A percentile compares a stretch with the other conserved stretches of the same genome.
These are phyloP conservation scores for Geranium rotundifolium DNA, from an alignment of 345 rosid genomes.

Conservation along the genomic window DNA sequence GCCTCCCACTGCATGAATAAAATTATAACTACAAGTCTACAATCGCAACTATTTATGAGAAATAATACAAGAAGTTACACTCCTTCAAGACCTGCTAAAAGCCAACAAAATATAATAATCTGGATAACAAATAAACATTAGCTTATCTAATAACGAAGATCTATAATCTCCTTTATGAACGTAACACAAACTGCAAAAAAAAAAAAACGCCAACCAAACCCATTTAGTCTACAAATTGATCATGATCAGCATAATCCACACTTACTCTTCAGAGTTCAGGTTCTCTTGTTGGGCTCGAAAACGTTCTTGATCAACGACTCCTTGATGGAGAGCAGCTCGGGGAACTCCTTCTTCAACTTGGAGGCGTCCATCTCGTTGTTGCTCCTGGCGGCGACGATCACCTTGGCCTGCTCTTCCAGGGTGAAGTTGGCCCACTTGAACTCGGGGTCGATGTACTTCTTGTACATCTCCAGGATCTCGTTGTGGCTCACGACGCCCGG, in stretches of 20 bases:
- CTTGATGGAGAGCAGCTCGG: slow-evolving; percentile 67
- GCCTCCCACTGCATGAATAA: not conserved
- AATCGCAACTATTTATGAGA: no score
- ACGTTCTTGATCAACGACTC: slow-evolving; percentile 68
- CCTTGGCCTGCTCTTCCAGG: slow-evolving; percentile 84
- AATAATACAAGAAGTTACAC: no score
- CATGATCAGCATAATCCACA: not conserved
- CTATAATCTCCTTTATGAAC: no score
- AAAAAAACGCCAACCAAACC: not conserved
- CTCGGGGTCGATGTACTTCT: slow-evolving; percentile 51
- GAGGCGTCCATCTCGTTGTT: slow-evolving; percentile 81
- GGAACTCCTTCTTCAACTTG: slow-evolving; percentile 82
- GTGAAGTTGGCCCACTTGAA: slow-evolving; percentile 69
- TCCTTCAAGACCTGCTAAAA: no score
- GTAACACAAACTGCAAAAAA: not conserved
- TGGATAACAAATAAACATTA: no score
- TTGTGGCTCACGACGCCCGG: slow-evolving; percentile 89
- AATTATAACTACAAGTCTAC: not conserved
- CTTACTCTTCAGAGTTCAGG: slow-evolving; percentile 7
- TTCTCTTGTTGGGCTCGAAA: slow-evolving; percentile 66
- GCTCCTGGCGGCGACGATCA: slow-evolving; percentile 82
- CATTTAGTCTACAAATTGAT: not conserved
- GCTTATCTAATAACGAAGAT: no score
- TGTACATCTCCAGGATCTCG: slow-evolving; percentile 93
- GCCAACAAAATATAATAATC: no score